A percentile compares a stretch with the other conserved stretches of the same genome.
phyloP scores from a whole-genome alignment of 2,329 filamentous ascomycete species.

The Fusarium oligoseptatum region DNA sequence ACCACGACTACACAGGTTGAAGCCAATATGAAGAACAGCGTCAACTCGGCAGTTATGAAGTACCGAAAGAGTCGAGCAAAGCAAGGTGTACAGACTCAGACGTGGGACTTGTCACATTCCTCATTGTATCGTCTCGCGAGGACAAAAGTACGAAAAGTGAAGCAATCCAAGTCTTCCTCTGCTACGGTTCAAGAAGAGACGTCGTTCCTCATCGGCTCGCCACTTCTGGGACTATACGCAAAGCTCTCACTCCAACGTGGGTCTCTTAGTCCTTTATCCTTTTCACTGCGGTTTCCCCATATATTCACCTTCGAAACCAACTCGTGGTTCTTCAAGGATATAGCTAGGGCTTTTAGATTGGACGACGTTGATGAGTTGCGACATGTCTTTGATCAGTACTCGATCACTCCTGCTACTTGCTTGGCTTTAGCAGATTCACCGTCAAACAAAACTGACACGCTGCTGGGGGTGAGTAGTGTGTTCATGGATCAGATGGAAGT shows the following conservation, averaged over 20 bases:
- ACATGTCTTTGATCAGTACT: not conserved
- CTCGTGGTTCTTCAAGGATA: not conserved
- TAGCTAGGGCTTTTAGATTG: not conserved
- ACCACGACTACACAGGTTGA: not conserved
- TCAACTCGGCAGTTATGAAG: not conserved
- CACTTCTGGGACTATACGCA: not conserved
- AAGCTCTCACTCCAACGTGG: slow-evolving; percentile 2
- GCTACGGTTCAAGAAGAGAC: not conserved
- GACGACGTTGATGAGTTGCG: not conserved
- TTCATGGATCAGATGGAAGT: not conserved
- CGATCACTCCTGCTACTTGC: not conserved
- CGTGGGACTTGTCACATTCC: not conserved
- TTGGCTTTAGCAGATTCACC: not conserved
- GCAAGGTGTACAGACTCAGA: not conserved
- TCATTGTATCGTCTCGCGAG: not conserved
- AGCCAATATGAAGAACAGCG: not conserved
- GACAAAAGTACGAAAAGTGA: not conserved
- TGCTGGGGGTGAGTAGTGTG: not conserved
- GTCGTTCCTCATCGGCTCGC: slow-evolving; percentile 9
- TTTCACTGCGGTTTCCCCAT: slow-evolving; percentile 2
- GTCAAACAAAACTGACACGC: not conserved
- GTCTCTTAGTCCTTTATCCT: not conserved
- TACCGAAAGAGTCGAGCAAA: not conserved
- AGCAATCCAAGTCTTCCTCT: not conserved
- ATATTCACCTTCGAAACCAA: not conserved